These are phyloP conservation scores for Rhododendron molle DNA, from an alignment of 148 eudicot species.

Conservation along the genomic window DNA sequence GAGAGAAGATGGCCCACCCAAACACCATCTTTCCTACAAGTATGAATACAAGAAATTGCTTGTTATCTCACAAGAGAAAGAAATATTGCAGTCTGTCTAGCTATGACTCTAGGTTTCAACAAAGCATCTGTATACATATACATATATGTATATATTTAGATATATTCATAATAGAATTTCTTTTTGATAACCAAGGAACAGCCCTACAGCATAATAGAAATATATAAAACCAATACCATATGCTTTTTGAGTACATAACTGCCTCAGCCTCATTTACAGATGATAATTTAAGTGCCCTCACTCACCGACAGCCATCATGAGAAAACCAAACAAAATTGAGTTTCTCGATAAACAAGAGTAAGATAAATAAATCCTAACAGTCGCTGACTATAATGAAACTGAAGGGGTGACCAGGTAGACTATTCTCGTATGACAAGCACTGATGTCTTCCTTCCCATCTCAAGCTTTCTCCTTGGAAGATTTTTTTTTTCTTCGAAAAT, in stretches of 20 bases:
- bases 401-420: background rate
- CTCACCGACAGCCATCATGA: background rate
- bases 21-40: constrained; percentile 59
- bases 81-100: background rate
- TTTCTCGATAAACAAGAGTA: background rate
- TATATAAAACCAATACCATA: background rate
- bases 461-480: background rate
- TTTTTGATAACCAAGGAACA: too few species aligned
- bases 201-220: too few species aligned
- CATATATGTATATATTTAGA: too few species aligned
- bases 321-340: background rate
- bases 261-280: background rate
- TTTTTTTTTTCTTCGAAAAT: too few species aligned
- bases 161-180: too few species aligned
- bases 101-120: background rate
- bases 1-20: constrained; percentile 95
- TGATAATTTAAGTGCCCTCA: background rate
- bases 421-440: background rate
- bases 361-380: background rate
- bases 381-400: background rate
- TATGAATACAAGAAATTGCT: background rate
- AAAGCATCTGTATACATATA: background rate
- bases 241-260: background rate
- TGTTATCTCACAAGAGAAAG: background rate
- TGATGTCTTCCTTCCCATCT: background rate